Evolutionary conservation across 495 filamentous ascomycete species (phyloP), one percentile per base, ranked within the genome.

Genomic region (Amphirosellinia nigrospora): DNA sequence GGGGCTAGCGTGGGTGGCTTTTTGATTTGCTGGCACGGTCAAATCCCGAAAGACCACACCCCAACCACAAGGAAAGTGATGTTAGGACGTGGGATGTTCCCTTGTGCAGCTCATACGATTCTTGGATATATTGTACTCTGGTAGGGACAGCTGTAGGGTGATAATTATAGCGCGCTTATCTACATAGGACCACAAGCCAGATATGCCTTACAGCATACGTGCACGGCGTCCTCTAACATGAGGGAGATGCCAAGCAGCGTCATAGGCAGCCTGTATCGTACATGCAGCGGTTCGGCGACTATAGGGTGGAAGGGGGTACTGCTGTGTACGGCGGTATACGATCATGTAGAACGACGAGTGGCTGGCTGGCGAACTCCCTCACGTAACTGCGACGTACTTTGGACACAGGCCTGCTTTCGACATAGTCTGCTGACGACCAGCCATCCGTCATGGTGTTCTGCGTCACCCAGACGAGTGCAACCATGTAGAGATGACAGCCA

Each of bases 21-120:
- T 64, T 64, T 69, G 58, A 69, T 69, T 66, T 60, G 28, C 26
- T 70, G 70, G 50, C 41, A 65, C 75, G 68, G 36, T 71, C 76
- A 76, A 78, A 78, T 78, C 76, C 76, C 76, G 76, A 75, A 60
- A 74, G 55, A 59, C 55, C 66, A 43, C 66, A 19, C 66, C 56
- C 59, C 56, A 61, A 74, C 74, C 74, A 72, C 74, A 73, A 76
- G 65, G 61, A 23, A 53, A 21, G 70, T 45, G 64, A 60, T 55
- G 63, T 66, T 38, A 30, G 60, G 26, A 30, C 60, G 26, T 63
- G 64, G 62, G 34, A 56, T 43, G 64, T 23, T 39, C 36, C 46
- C 63, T 39, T 26, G 46, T 32, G 46, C 46, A 16, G 45, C 45
- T 53, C 63, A 34, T 46, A 30, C 41, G 23, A 32, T 30, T 11